These are phyloP conservation scores for Aspergillus sp. DNA, from an alignment of 2,329 filamentous ascomycete species.

Conservation along the genomic window DNA sequence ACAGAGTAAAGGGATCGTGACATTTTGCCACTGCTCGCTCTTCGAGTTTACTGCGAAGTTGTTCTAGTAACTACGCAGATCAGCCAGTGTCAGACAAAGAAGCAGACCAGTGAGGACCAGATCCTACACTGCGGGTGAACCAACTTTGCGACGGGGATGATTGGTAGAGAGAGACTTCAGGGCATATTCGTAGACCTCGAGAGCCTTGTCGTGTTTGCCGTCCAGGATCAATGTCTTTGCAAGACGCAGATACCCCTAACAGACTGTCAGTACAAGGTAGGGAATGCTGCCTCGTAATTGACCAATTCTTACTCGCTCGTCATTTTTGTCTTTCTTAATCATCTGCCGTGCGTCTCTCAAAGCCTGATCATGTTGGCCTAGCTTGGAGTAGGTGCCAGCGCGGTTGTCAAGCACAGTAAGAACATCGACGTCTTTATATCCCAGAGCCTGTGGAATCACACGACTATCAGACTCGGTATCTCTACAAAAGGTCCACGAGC, in stretches of 20 bases:
- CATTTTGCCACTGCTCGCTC: constrained; percentile 28
- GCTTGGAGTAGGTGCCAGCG: constrained; percentile 55
- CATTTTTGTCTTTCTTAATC: constrained; percentile 51
- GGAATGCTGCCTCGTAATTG: neutral
- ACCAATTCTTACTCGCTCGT: constrained; percentile 46
- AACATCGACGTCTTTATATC: constrained; percentile 29
- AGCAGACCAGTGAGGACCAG: neutral
- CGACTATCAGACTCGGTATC: neutral
- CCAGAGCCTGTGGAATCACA: constrained; percentile 34
- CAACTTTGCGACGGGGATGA: constrained; percentile 32
- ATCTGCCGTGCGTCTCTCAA: constrained; percentile 58
- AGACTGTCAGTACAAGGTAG: constrained; percentile 8
- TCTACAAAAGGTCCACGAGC: neutral
- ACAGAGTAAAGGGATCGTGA: constrained; percentile 50
- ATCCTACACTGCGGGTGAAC: constrained; percentile 7
- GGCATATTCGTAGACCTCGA: constrained; percentile 59
- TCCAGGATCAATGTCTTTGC: constrained; percentile 48
- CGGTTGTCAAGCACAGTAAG: constrained; percentile 54
- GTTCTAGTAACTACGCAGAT: constrained; percentile 39
- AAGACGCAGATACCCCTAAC: constrained; percentile 56
- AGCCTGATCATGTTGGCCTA: constrained; percentile 50
- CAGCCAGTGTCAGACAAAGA: neutral
- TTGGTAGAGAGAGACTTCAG: constrained; percentile 50
- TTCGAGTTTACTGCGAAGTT: constrained; percentile 48
- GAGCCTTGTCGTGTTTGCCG: constrained; percentile 52